A percentile compares a stretch with the other conserved stretches of the same genome.
phyloP scores from a whole-genome alignment of 345 rosid genomes.

The Syzygium aqueum region DNA sequence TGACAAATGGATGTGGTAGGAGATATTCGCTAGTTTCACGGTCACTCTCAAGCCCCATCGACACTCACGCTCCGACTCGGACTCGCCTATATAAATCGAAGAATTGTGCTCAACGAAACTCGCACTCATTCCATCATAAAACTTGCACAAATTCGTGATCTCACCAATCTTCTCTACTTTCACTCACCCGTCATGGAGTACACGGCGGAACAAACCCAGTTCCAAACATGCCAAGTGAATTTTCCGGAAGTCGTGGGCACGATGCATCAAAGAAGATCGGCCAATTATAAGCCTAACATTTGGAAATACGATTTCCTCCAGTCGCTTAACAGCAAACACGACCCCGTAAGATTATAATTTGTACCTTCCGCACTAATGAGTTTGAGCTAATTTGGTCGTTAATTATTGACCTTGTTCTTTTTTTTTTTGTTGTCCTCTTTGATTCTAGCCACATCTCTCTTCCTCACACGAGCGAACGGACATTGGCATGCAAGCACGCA shows the following conservation, averaged over 20 bases:
- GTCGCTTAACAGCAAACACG: constrained; percentile 17
- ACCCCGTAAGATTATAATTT: constrained; percentile 11
- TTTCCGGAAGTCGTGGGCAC: background rate
- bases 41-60: background rate
- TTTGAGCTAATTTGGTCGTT: background rate
- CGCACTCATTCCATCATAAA: background rate
- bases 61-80: background rate
- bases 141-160: background rate
- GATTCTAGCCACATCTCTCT: background rate
- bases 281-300: constrained; percentile 38
- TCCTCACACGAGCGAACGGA: background rate
- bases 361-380: background rate
- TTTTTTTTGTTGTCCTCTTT: background rate
- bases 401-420: no score
- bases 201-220: background rate
- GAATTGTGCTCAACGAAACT: background rate
- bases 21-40: background rate
- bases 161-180: background rate
- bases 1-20: background rate
- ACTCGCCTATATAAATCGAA: background rate
- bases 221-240: background rate
- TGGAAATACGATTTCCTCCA: constrained; percentile 43
- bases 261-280: constrained; percentile 18
- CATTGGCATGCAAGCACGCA: background rate
- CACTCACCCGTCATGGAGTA: background rate